These are phyloP conservation scores for Fusarium newnesense DNA, from an alignment of 2,329 filamentous ascomycete genomes.

Conservation along the genomic window DNA sequence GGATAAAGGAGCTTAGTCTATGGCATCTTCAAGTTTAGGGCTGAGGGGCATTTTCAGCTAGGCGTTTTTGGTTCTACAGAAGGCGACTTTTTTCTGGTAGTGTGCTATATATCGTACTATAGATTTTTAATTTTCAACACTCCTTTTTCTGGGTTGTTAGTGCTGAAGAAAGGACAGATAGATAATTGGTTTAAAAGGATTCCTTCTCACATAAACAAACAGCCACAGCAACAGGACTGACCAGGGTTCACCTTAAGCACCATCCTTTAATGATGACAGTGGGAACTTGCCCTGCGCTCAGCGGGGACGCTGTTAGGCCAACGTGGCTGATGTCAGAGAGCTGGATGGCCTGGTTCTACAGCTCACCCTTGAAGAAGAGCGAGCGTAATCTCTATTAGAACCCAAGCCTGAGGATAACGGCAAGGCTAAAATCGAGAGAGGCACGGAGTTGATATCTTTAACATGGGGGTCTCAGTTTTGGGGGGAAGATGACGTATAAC, in stretches of 20 bases:
- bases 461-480: slow-evolving; percentile 8
- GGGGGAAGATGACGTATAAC: slow-evolving; percentile 10
- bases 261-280: slow-evolving; percentile 29
- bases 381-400: not conserved
- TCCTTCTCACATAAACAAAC: slow-evolving; percentile 14
- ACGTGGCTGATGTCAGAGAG: slow-evolving; percentile 45
- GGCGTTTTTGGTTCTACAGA: not conserved
- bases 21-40: slow-evolving; percentile 16
- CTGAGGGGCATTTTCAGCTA: slow-evolving; percentile 20
- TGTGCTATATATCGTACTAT: not conserved
- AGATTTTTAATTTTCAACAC: not conserved
- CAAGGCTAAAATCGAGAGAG: not conserved
- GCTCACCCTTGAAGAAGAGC: not conserved
- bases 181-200: not conserved
- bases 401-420: not conserved
- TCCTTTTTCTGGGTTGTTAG: not conserved
- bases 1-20: slow-evolving; percentile 7
- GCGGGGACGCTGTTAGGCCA: slow-evolving; percentile 21
- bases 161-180: not conserved
- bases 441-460: not conserved
- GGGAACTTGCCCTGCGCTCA: slow-evolving; percentile 36
- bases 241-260: slow-evolving; percentile 24
- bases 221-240: slow-evolving; percentile 7
- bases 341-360: slow-evolving; percentile 37
- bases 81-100: not conserved